phyloP scores from a whole-genome alignment of 2,329 filamentous ascomycete genomes.

The Scolecobasidium constrictum region DNA sequence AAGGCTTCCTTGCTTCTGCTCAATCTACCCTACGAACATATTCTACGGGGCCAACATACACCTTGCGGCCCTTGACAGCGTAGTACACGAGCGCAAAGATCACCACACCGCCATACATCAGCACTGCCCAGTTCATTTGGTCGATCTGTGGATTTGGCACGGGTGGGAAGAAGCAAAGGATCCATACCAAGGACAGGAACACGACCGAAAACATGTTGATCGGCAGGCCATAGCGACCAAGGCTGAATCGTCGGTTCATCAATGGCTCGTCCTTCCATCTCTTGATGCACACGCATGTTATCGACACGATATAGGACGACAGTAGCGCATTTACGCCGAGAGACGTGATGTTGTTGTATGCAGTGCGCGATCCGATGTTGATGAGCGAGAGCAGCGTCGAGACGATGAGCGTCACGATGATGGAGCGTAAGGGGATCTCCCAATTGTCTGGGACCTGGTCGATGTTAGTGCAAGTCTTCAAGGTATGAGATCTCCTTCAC shows the following conservation, averaged over 20 bases:
- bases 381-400: conserved; percentile 38
- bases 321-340: conserved; percentile 30
- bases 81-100: conserved; percentile 34
- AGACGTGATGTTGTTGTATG: conserved; percentile 33
- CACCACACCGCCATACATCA: conserved; percentile 35
- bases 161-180: conserved; percentile 35
- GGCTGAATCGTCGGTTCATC: conserved; percentile 32
- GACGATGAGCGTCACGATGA: conserved; percentile 33
- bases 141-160: conserved; percentile 20
- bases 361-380: conserved; percentile 39
- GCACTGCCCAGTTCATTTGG: conserved; percentile 38
- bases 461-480: too few relatives aligned
- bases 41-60: conserved; percentile 25
- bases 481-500: too few relatives aligned
- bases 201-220: conserved; percentile 30
- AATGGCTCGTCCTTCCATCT: conserved; percentile 30
- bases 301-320: conserved; percentile 34
- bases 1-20: too few relatives aligned
- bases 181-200: conserved; percentile 28
- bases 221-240: conserved; percentile 33
- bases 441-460: conserved; percentile 10
- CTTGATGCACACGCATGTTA: conserved; percentile 35
- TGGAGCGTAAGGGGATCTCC: conserved; percentile 35
- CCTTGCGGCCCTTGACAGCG: conserved; percentile 25
- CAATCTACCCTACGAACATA: conserved; percentile 10